These are phyloP conservation scores for Clarireedia sp. DNA, from an alignment of 2,329 filamentous ascomycete species.

Conservation along the genomic window DNA sequence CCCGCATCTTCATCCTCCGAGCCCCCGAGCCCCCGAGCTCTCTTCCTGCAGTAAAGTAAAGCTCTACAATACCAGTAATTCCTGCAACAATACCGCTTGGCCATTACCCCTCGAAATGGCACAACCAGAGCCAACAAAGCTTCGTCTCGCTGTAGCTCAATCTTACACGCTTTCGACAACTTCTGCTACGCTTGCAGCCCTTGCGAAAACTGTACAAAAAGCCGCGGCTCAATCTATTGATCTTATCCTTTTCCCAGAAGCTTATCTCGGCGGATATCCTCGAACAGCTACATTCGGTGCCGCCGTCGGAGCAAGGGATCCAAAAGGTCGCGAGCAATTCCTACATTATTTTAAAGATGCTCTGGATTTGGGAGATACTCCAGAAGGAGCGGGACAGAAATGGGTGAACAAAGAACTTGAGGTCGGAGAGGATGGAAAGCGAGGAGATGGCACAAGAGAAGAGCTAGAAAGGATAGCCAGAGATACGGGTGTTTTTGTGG, in stretches of 20 bases:
- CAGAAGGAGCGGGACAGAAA: slow-evolving; percentile 56
- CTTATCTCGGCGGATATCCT: slow-evolving; percentile 86
- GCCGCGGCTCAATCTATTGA: slow-evolving; percentile 53
- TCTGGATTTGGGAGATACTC: slow-evolving; percentile 78
- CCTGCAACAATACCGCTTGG: too few species aligned
- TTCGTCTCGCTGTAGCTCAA: slow-evolving; percentile 41
- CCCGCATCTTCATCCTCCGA: too few species aligned
- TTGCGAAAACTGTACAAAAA: slow-evolving; percentile 53
- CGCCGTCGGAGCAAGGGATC: slow-evolving; percentile 59
- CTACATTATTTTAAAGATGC: slow-evolving; percentile 70
- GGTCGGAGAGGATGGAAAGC: slow-evolving; percentile 40
- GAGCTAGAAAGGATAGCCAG: slow-evolving; percentile 66
- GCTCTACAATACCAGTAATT: too few species aligned
- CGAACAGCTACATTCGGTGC: slow-evolving; percentile 72
- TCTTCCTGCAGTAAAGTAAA: too few species aligned
- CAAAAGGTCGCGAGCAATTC: slow-evolving; percentile 71
- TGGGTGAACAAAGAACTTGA: slow-evolving; percentile 60
- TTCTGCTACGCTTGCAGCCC: slow-evolving; percentile 51
- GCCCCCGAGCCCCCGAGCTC: too few species aligned
- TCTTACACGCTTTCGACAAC: slow-evolving; percentile 40
- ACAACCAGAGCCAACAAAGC: slow-evolving; percentile 17
- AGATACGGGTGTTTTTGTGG: slow-evolving; percentile 74
- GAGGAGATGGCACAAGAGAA: slow-evolving; percentile 73
- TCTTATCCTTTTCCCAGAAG: slow-evolving; percentile 83
- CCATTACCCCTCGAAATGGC: too few species aligned